Evolutionary conservation across 1,139 yeast genomes (phyloP).

Genomic region (Geotrichum armillariae): DNA sequence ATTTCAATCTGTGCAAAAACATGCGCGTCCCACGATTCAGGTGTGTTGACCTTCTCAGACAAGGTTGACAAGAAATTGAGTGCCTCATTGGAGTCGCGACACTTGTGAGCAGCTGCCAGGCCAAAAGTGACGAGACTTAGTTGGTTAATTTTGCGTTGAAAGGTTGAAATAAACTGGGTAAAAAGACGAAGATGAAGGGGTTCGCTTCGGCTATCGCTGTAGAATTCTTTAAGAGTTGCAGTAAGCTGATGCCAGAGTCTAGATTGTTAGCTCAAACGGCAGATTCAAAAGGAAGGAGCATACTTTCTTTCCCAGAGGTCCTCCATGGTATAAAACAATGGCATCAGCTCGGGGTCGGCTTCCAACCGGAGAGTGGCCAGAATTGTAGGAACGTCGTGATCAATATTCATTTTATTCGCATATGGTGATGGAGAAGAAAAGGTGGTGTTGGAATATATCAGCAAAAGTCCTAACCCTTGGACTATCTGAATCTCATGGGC

Average conservation of each 20-base stretch:
- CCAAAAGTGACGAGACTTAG: conserved; percentile 77
- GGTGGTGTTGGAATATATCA: no score
- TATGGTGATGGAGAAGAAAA: no score
- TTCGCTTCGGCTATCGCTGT: conserved; percentile 51
- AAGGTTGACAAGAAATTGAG: conserved; percentile 57
- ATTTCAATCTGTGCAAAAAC: conserved; percentile 74
- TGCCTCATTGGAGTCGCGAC: conserved; percentile 50
- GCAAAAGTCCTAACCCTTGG: no score
- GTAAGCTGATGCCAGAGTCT: conserved; percentile 74
- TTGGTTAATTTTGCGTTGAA: conserved; percentile 73
- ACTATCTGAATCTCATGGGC: no score
- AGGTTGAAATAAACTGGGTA: conserved; percentile 65
- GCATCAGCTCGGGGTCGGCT: conserved; percentile 61
- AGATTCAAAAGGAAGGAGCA: no score
- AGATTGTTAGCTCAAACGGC: no score
- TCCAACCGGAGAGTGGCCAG: conserved; percentile 71
- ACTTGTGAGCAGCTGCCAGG: conserved; percentile 54
- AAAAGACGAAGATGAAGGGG: conserved; percentile 65
- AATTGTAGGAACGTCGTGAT: conserved; percentile 52
- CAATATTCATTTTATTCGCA: conserved; percentile 40
- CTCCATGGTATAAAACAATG: conserved; percentile 72
- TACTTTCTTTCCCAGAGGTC: conserved; percentile 80
- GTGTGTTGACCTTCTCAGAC: conserved; percentile 49
- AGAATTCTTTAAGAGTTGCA: conserved; percentile 61
- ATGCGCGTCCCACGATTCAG: conserved; percentile 50